Conservation (phyloP, 805 yeast genomes). For the Blastobotrys attinorum region DNA sequence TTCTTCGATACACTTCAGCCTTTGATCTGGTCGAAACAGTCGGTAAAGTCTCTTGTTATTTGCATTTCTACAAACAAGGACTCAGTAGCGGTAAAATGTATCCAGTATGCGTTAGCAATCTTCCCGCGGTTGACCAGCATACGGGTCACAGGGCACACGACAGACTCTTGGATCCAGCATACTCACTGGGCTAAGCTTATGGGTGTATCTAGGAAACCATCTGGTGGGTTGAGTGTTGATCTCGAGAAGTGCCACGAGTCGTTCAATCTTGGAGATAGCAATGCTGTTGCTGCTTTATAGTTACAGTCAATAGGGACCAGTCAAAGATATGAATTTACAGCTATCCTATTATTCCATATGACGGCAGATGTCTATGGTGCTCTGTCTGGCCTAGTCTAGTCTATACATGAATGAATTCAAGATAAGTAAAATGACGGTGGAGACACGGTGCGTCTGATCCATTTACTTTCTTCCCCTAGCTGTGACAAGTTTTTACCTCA, state of each 20-base stretch:
- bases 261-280: too few species aligned
- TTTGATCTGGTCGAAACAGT: background rate
- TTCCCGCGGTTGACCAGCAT: background rate
- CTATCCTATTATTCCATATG: background rate
- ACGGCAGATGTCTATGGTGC: background rate
- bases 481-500: background rate
- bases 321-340: background rate
- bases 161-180: background rate
- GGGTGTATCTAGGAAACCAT: background rate
- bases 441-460: background rate
- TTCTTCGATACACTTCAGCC: background rate
- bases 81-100: background rate
- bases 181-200: background rate
- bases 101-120: background rate
- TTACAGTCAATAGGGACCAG: background rate
- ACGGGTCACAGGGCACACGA: background rate
- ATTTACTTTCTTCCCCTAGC: background rate
- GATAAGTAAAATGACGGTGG: too few species aligned
- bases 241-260: background rate
- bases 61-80: background rate
- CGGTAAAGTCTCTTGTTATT: background rate
- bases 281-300: too few species aligned
- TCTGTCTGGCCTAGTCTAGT: background rate
- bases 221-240: background rate
- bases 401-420: too few species aligned